Evolutionary conservation across 2,329 filamentous ascomycete genomes (phyloP).

Genomic region (Diaporthe citriasiana): DNA sequence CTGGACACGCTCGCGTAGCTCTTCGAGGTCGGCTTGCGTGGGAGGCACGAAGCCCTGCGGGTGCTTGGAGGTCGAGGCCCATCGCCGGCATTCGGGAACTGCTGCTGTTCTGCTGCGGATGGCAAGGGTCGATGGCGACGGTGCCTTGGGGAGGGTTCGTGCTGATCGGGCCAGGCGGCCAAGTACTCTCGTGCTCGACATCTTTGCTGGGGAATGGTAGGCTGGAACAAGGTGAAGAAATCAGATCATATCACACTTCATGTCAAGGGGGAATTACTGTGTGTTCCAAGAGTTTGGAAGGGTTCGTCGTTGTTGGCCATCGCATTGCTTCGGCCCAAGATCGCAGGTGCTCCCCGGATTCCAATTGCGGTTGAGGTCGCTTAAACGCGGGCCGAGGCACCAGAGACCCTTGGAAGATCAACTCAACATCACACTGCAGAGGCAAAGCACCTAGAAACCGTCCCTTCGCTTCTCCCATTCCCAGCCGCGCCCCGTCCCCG

Average conservation of each 20-base stretch:
- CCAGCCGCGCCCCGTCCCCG: background rate
- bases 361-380: slow-evolving; percentile 32
- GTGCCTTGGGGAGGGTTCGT: slow-evolving; percentile 44
- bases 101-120: slow-evolving; percentile 55
- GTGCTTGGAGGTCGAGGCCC: slow-evolving; percentile 70
- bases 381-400: slow-evolving; percentile 42
- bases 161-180: slow-evolving; percentile 50
- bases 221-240: background rate
- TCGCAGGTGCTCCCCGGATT: slow-evolving; percentile 20
- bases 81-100: slow-evolving; percentile 45
- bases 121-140: slow-evolving; percentile 43
- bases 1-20: slow-evolving; percentile 86
- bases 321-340: slow-evolving; percentile 42
- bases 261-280: background rate
- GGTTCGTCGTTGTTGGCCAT: background rate
- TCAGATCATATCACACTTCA: background rate
- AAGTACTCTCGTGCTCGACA: slow-evolving; percentile 58
- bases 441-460: background rate
- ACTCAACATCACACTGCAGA: slow-evolving; percentile 16
- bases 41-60: slow-evolving; percentile 77
- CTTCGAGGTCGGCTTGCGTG: slow-evolving; percentile 78
- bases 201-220: slow-evolving; percentile 44
- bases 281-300: background rate
- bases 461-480: background rate
- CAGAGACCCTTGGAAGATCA: background rate